A percentile compares a stretch with the other conserved stretches of the same genome.
Conservation (phyloP, 768 basidiomycete species). For the Cubamyces lactineus region DNA sequence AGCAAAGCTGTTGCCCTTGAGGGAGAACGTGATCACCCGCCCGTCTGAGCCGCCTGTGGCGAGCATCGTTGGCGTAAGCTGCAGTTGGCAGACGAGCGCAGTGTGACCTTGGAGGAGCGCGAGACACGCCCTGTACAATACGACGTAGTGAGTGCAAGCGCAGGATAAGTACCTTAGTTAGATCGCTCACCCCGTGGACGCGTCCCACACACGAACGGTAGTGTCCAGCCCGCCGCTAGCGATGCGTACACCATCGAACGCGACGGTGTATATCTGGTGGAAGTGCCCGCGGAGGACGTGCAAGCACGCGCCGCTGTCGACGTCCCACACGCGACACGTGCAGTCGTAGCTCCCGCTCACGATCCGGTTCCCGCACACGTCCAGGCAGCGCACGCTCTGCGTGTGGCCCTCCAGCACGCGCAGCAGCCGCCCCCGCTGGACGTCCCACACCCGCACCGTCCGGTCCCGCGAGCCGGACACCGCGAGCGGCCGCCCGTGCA, state of each 20-base stretch:
- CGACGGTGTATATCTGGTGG: constrained; percentile 89
- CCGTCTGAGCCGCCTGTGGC: constrained; percentile 91
- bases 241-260: constrained; percentile 82
- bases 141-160: neutral
- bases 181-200: constrained; percentile 73
- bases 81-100: constrained; percentile 88
- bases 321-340: constrained; percentile 88
- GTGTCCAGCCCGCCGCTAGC: constrained; percentile 92
- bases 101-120: constrained; percentile 92
- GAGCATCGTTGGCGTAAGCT: constrained; percentile 69
- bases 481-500: constrained; percentile 86
- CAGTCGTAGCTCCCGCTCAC: constrained; percentile 95
- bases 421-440: constrained; percentile 73
- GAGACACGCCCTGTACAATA: constrained; percentile 61
- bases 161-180: neutral
- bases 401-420: constrained; percentile 75
- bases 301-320: constrained; percentile 87
- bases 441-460: constrained; percentile 91
- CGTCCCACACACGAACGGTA: constrained; percentile 91
- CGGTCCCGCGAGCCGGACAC: constrained; percentile 89
- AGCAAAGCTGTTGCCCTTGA: constrained; percentile 45
- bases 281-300: constrained; percentile 82
- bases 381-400: constrained; percentile 84
- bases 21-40: constrained; percentile 72
- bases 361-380: constrained; percentile 79